Conservation (phyloP, 257 asterid species). For the Mentha longifolia region DNA sequence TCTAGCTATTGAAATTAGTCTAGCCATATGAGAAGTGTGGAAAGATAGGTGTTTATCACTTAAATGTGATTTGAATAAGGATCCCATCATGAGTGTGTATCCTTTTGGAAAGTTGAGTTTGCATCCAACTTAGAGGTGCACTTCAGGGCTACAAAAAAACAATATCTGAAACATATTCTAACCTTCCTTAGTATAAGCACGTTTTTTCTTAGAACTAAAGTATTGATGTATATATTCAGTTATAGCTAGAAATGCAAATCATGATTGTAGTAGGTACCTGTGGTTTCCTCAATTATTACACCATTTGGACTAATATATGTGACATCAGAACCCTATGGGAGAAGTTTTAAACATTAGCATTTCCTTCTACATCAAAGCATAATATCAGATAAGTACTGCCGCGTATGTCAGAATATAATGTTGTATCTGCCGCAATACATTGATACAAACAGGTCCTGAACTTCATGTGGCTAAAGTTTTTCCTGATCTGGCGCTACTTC, state of each 20-base stretch:
- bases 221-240: constrained; percentile 2
- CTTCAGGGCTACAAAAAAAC: not conserved
- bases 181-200: constrained; percentile 16
- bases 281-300: constrained; percentile 15
- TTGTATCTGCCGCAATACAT: constrained; percentile 9
- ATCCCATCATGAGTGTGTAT: constrained; percentile 2
- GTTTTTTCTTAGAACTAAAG: not conserved
- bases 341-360: constrained; percentile 1
- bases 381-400: constrained; percentile 2
- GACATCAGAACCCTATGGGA: constrained; percentile 17
- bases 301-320: constrained; percentile 6
- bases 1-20: constrained; percentile 20
- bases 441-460: constrained; percentile 71
- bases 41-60: constrained; percentile 15
- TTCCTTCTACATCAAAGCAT: constrained; percentile 7
- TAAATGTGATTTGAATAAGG: constrained; percentile 18
- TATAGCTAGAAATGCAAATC: constrained; percentile 16
- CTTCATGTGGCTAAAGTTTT: constrained; percentile 98
- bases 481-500: constrained; percentile 95
- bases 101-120: not conserved
- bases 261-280: constrained; percentile 19
- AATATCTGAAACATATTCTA: constrained; percentile 15
- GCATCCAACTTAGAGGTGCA: constrained; percentile 23
- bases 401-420: constrained; percentile 20
- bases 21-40: constrained; percentile 5